These are phyloP conservation scores for Lomentospora prolificans DNA, from an alignment of 2,329 filamentous ascomycete genomes.

Conservation along the genomic window DNA sequence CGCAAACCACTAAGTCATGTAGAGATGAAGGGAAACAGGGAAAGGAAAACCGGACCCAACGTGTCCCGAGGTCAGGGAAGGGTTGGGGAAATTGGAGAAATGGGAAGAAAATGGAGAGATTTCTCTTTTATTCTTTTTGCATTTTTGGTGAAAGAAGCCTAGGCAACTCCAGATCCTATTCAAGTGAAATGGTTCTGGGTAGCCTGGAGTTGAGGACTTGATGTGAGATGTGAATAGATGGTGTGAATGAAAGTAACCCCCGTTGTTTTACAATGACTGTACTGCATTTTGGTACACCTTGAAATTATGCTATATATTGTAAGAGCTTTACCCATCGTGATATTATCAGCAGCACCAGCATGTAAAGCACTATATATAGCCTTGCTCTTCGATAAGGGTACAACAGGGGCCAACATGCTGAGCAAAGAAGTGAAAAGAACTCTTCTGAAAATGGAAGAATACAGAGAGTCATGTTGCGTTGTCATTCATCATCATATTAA, in stretches of 20 bases:
- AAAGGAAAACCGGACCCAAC: neutral
- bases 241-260: neutral
- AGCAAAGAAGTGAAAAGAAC: too few relatives aligned
- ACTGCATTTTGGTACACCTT: neutral
- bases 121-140: conserved; percentile 4
- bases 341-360: too few relatives aligned
- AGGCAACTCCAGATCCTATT: neutral
- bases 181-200: neutral
- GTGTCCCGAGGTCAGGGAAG: neutral
- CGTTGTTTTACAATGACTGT: neutral
- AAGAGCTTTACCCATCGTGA: too few relatives aligned
- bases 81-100: neutral
- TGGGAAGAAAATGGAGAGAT: neutral
- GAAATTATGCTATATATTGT: too few relatives aligned
- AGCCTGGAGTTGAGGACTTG: neutral
- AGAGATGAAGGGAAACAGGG: neutral
- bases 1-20: conserved; percentile 1
- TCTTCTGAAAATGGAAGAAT: too few relatives aligned
- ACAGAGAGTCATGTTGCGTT: too few relatives aligned
- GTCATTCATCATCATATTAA: too few relatives aligned
- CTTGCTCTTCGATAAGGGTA: too few relatives aligned
- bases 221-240: neutral
- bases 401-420: too few relatives aligned
- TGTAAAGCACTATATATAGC: too few relatives aligned
- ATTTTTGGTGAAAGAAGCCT: neutral